Evolutionary conservation across 345 rosid species (phyloP).

Genomic region (Turnera subulata): DNA sequence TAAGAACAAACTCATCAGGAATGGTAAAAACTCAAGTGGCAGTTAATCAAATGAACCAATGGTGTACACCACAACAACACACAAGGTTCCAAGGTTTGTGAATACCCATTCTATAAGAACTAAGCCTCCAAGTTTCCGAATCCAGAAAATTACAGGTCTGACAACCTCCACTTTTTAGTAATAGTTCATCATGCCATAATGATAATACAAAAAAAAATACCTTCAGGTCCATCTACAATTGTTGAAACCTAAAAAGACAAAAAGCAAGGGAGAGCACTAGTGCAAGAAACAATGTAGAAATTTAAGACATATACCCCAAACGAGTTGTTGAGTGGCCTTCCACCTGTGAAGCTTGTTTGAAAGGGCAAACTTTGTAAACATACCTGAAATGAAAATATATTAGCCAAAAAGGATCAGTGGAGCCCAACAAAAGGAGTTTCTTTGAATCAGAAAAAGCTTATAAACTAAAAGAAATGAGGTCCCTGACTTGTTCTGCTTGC

Average conservation of each 20-base stretch:
- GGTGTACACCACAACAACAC: no score
- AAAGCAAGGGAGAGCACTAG: neutral
- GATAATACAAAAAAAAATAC: no score
- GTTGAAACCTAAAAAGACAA: neutral
- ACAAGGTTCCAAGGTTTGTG: no score
- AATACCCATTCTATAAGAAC: no score
- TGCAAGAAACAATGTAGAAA: neutral
- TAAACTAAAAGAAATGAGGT: slow-evolving; percentile 3
- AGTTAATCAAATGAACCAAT: no score
- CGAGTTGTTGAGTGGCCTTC: slow-evolving; percentile 65
- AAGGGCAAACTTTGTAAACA: slow-evolving; percentile 86
- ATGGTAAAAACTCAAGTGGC: neutral
- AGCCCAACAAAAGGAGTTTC: slow-evolving; percentile 3
- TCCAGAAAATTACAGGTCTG: no score
- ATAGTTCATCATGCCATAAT: no score
- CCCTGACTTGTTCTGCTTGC: slow-evolving; percentile 79
- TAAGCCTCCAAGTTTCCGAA: no score
- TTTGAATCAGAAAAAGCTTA: slow-evolving; percentile 3
- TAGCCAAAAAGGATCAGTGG: slow-evolving; percentile 5
- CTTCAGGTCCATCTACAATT: no score
- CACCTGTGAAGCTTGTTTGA: slow-evolving; percentile 78
- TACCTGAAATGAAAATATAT: slow-evolving; percentile 48
- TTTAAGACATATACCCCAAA: slow-evolving; percentile 81
- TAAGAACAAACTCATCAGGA: neutral
- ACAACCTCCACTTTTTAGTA: no score